A percentile compares a stretch with the other conserved stretches of the same genome.
Evolutionary conservation across 1,284 basidiomycete genomes (phyloP).

Genomic region (Rhodotorula sp.): DNA sequence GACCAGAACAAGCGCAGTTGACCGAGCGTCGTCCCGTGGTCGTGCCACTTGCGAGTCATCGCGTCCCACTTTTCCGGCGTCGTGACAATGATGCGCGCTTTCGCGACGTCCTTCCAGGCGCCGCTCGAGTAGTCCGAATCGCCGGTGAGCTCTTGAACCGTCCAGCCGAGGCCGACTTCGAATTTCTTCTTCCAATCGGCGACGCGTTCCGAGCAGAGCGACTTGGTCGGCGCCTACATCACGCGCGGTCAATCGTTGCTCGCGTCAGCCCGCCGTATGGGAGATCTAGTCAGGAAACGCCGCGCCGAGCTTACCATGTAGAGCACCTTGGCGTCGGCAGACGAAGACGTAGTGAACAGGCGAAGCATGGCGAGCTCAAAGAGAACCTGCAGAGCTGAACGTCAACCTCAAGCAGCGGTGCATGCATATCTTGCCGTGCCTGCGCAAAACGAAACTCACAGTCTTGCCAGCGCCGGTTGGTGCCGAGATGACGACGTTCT

Average conservation of each 20-base stretch:
- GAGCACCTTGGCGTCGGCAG: conserved; percentile 65
- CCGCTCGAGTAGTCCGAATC: conserved; percentile 67
- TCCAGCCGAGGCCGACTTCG: conserved; percentile 55
- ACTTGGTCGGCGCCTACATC: conserved; percentile 59
- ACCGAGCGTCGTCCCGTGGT: conserved; percentile 64
- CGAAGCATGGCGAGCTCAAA: conserved; percentile 89
- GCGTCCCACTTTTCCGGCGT: conserved; percentile 93
- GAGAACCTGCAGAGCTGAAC: conserved; percentile 56
- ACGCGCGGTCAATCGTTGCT: too few species aligned
- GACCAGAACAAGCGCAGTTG: conserved; percentile 56
- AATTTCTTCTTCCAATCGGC: conserved; percentile 84
- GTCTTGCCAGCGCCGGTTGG: conserved; percentile 93
- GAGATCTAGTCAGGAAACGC: not conserved
- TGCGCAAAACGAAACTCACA: conserved; percentile 34
- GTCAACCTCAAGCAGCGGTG: conserved; percentile 29
- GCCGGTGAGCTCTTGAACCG: conserved; percentile 87
- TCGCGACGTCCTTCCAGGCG: conserved; percentile 62
- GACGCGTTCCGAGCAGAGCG: conserved; percentile 76
- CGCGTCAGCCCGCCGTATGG: not conserved
- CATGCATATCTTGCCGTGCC: not conserved
- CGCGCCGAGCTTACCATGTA: conserved; percentile 60
- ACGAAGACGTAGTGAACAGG: conserved; percentile 58
- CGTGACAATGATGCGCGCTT: conserved; percentile 66
- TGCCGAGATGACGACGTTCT: conserved; percentile 73
- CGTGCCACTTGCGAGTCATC: conserved; percentile 75